Percentiles rank a stretch among this genome's conserved stretches.
Conservation (phyloP, 371 early-diverging fungal species). For the Capniomyces stellatus region DNA sequence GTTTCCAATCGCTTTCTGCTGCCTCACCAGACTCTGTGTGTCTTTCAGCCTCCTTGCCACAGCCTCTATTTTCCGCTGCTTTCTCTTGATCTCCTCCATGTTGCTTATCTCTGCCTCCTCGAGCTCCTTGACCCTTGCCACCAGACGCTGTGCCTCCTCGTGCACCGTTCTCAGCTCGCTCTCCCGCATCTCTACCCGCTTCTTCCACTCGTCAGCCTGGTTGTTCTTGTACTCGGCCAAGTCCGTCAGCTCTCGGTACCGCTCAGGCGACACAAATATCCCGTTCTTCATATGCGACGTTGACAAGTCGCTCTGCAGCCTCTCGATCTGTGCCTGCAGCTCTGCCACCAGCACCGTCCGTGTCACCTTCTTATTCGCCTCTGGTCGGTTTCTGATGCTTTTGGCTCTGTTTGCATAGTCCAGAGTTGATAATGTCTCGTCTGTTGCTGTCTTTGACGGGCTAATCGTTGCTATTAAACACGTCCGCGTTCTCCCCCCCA, state of each 20-base stretch:
- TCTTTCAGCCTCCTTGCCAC: neutral
- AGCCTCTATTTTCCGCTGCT: neutral
- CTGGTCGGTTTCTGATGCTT: conserved; percentile 82
- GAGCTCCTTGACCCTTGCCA: neutral
- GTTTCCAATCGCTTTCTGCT: conserved; percentile 3
- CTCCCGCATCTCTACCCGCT: conserved; percentile 15
- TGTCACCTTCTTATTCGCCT: conserved; percentile 62
- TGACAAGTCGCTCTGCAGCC: conserved; percentile 33
- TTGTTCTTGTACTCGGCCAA: conserved; percentile 7
- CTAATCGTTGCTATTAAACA: conserved; percentile 91
- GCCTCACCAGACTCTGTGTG: neutral
- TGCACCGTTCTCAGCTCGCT: conserved; percentile 5
- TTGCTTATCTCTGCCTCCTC: neutral
- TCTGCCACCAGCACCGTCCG: conserved; percentile 57
- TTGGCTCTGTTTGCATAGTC: conserved; percentile 91
- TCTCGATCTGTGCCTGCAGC: conserved; percentile 41
- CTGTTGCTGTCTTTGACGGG: conserved; percentile 50
- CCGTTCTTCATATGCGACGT: conserved; percentile 27
- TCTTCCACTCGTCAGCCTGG: conserved; percentile 16
- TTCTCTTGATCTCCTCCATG: neutral
- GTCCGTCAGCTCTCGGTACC: conserved; percentile 16
- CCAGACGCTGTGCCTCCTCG: neutral
- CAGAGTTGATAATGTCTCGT: conserved; percentile 83
- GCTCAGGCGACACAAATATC: conserved; percentile 21
- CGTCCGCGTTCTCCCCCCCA: conserved; percentile 85